These are phyloP conservation scores for Epichloe brachyelytri DNA, from an alignment of 2,329 filamentous ascomycete species.

Conservation along the genomic window DNA sequence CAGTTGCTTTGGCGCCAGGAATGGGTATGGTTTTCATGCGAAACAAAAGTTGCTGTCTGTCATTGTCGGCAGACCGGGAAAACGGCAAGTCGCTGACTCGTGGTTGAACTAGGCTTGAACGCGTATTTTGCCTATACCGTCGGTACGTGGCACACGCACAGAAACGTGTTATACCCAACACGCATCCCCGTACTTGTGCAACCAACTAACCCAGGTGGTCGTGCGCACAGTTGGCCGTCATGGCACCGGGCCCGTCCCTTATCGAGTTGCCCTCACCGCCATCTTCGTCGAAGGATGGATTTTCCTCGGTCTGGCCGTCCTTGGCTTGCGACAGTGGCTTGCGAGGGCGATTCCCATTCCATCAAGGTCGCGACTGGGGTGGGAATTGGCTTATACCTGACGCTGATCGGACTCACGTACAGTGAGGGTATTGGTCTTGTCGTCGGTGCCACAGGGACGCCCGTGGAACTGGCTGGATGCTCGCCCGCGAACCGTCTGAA, in stretches of 20 bases:
- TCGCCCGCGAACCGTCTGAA: constrained; percentile 26
- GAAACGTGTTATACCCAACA: constrained; percentile 7
- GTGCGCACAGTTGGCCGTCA: constrained; percentile 50
- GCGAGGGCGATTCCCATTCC: constrained; percentile 65
- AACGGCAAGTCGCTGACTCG: neutral
- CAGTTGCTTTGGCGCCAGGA: constrained; percentile 27
- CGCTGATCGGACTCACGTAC: constrained; percentile 65
- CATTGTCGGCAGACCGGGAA: neutral
- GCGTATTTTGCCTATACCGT: constrained; percentile 72
- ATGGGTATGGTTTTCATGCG: constrained; percentile 21
- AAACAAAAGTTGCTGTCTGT: neutral
- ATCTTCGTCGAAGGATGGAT: constrained; percentile 84
- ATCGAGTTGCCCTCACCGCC: constrained; percentile 64
- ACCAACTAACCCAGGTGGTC: constrained; percentile 7
- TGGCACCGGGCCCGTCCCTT: constrained; percentile 61
- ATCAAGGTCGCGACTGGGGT: constrained; percentile 82
- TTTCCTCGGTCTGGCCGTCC: constrained; percentile 65
- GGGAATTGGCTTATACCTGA: constrained; percentile 74
- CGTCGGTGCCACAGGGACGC: constrained; percentile 53
- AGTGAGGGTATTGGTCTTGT: constrained; percentile 71
- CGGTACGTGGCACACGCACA: constrained; percentile 12
- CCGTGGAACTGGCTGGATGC: constrained; percentile 65
- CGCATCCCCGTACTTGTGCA: neutral
- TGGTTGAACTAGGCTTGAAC: constrained; percentile 44
- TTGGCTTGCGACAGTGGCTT: constrained; percentile 79